phyloP scores from a whole-genome alignment of 805 yeast genomes.

The Candida takata region DNA sequence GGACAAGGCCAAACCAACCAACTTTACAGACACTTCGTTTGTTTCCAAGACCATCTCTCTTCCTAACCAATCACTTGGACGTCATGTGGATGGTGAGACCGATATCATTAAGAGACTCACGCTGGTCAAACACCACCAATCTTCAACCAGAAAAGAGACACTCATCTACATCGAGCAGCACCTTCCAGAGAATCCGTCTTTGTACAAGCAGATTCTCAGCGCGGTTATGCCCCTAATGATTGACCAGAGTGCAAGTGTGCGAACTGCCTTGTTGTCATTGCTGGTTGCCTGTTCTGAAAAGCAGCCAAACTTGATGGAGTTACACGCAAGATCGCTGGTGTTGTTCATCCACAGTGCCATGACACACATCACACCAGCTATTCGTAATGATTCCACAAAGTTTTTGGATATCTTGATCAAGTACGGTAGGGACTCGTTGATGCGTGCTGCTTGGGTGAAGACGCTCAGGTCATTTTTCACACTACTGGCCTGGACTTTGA shows the following conservation, averaged over 20 bases:
- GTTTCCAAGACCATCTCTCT: conserved; percentile 48
- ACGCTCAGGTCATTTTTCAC: conserved; percentile 61
- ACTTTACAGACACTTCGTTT: conserved; percentile 83
- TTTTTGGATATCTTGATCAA: conserved; percentile 56
- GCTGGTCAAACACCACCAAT: conserved; percentile 66
- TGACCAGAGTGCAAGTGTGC: conserved; percentile 61
- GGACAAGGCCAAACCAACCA: conserved; percentile 58
- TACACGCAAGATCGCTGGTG: conserved; percentile 56
- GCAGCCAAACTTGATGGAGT: conserved; percentile 48
- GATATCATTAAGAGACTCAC: conserved; percentile 58
- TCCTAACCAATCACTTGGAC: conserved; percentile 29
- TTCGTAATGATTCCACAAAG: conserved; percentile 68
- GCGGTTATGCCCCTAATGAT: conserved; percentile 47
- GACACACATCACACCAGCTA: conserved; percentile 80
- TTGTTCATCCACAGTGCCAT: conserved; percentile 82
- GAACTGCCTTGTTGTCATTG: conserved; percentile 46
- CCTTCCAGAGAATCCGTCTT: conserved; percentile 44
- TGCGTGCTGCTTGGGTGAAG: conserved; percentile 61
- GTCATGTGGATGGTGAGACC: conserved; percentile 26
- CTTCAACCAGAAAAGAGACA: conserved; percentile 66
- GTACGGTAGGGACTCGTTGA: conserved; percentile 46
- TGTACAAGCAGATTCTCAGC: conserved; percentile 49
- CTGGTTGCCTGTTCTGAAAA: conserved; percentile 39
- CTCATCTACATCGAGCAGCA: conserved; percentile 44
- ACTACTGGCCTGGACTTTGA: conserved; percentile 66